Base-by-base conservation (phyloP, 2,329 filamentous ascomycete species). In the Alternaria viburni region DNA sequence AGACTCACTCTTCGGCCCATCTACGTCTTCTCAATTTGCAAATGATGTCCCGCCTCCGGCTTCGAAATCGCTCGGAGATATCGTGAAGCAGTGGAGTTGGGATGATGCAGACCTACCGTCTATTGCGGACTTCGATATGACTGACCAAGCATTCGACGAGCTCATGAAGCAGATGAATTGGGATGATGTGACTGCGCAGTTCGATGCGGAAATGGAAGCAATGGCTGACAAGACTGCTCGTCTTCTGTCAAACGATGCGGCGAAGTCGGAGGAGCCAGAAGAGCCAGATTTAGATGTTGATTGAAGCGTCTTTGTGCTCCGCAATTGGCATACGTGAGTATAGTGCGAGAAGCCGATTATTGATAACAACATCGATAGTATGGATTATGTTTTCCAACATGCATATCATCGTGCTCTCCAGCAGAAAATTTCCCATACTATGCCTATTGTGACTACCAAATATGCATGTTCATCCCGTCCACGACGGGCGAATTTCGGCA, bases 1-100 rank as follows among this genome's bases (percentile, higher is more conserved):
- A 54, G 28, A 46, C 46, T 66, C 59, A 47, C 32, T 36, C 61
- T 59, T 49, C 56, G 51, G 44, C 23, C 13, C 19, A 52, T 32
- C 19, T 13, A 41, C 19, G 15, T 50, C 54, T 46, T 51, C 19
- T 51, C 52, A 63, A 51, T 41, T 19, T 62, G 41, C 19, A 41
- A 36, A 45, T 46, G 36, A 51, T 41, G 32, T 36, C 41, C 17
- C 28, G 36, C 11, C 17, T 41, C 21, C 30, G 13, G 9, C 21
- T 19, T 8, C 43, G 17, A 6, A 23, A 11, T 50, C 21, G 9
- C n/a, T 52, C 30, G 28, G 23, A 23, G 30, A 52, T n/a, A 17
- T 52, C 12, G 25, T 17, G 36, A 19, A 25, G 26, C 15, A 21
- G 32, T 36, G 32, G 9, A 32, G 36, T 17, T 7, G 30, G 21